Percentiles rank a stretch among this genome's conserved stretches.
phyloP scores from a whole-genome alignment of 1,284 basidiomycete genomes.

The Rhizopogon hawkerae region DNA sequence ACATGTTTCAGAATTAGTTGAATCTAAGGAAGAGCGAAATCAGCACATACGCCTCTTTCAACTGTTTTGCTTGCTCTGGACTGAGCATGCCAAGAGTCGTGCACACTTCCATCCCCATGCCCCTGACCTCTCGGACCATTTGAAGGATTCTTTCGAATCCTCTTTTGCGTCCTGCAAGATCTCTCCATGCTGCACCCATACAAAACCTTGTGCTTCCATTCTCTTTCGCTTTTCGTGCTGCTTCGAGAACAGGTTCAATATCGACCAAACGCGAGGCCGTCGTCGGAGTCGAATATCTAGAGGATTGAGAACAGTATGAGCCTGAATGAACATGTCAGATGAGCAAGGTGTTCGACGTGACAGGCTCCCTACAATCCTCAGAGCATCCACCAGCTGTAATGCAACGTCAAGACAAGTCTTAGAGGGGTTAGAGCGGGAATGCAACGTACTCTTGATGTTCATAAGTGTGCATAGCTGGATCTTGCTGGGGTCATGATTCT shows the following conservation, averaged over 20 bases:
- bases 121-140: slow-evolving; percentile 86
- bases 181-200: slow-evolving; percentile 99
- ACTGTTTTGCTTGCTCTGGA: slow-evolving; percentile 84
- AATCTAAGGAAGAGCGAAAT: slow-evolving; percentile 5
- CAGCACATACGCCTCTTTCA: slow-evolving; percentile 80
- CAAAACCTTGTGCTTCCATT: slow-evolving; percentile 98
- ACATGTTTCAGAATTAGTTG: slow-evolving; percentile 1
- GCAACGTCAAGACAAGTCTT: slow-evolving; percentile 4
- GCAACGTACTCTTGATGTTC: slow-evolving; percentile 94
- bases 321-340: slow-evolving; percentile 34
- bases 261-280: slow-evolving; percentile 86
- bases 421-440: slow-evolving; percentile 20
- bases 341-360: neutral
- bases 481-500: slow-evolving; percentile 81
- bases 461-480: slow-evolving; percentile 96
- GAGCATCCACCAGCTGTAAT: slow-evolving; percentile 81
- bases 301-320: slow-evolving; percentile 97
- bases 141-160: slow-evolving; percentile 91
- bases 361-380: slow-evolving; percentile 73
- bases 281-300: slow-evolving; percentile 83
- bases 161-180: slow-evolving; percentile 86
- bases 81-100: slow-evolving; percentile 96
- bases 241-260: slow-evolving; percentile 86
- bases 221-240: slow-evolving; percentile 86
- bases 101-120: slow-evolving; percentile 96